These are phyloP conservation scores for Chaetomiaceae sp. DNA, from an alignment of 2,329 filamentous ascomycete genomes.

Conservation along the genomic window DNA sequence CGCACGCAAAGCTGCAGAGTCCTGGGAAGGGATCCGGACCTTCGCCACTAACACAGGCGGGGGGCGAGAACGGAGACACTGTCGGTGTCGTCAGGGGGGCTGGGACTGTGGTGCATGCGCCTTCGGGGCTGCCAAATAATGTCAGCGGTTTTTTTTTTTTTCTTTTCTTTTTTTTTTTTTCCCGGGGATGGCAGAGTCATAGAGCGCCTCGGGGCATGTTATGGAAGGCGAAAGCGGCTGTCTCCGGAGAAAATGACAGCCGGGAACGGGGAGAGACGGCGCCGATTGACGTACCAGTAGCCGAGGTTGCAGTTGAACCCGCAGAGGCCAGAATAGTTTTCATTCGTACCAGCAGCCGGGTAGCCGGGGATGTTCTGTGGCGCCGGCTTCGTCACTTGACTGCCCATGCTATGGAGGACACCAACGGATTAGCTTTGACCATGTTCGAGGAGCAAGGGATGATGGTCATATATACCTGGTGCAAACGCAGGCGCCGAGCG, in stretches of 20 bases:
- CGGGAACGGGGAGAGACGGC: too few relatives aligned
- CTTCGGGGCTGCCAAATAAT: too few relatives aligned
- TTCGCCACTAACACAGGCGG: not conserved
- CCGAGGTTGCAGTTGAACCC: not conserved
- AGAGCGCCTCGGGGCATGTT: too few relatives aligned
- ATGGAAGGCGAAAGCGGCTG: too few relatives aligned
- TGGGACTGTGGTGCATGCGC: conserved; percentile 6
- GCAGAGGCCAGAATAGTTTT: conserved; percentile 19
- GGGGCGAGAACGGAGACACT: conserved; percentile 7
- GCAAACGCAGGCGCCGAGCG: conserved; percentile 26
- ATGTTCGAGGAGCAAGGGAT: too few relatives aligned
- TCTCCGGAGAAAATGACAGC: too few relatives aligned
- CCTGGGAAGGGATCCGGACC: not conserved
- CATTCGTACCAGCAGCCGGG: conserved; percentile 16
- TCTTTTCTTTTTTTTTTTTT: too few relatives aligned
- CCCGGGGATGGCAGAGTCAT: too few relatives aligned
- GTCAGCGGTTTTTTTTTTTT: too few relatives aligned
- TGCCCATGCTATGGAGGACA: conserved; percentile 18
- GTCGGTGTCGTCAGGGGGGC: not conserved
- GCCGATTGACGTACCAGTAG: too few relatives aligned
- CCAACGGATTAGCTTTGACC: too few relatives aligned
- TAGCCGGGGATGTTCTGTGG: conserved; percentile 17
- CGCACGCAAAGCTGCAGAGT: not conserved
- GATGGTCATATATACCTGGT: too few relatives aligned
- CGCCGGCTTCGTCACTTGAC: not conserved